Evolutionary conservation across 768 basidiomycete genomes (phyloP).

Genomic region (Leccinellum luteum): DNA sequence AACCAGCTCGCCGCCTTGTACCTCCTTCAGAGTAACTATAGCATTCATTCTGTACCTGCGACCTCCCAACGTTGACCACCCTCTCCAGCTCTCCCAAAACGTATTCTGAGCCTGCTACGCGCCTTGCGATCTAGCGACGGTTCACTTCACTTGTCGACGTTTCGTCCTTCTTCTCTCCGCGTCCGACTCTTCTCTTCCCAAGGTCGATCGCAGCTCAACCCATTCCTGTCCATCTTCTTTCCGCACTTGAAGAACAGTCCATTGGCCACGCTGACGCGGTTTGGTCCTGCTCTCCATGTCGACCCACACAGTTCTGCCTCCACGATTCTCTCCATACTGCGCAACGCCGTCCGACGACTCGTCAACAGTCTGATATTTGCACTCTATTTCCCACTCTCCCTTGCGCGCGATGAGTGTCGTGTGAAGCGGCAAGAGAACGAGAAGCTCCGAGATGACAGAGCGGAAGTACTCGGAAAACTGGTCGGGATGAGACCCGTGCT

Average conservation of each 20-base stretch:
- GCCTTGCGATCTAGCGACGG: slow-evolving; percentile 43
- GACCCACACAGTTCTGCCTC: slow-evolving; percentile 7
- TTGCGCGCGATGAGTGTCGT: slow-evolving; percentile 66
- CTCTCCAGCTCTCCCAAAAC: slow-evolving; percentile 26
- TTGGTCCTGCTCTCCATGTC: slow-evolving; percentile 7
- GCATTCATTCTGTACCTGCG: not conserved
- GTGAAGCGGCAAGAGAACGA: slow-evolving; percentile 59
- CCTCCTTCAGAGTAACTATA: slow-evolving; percentile 71
- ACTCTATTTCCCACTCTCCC: slow-evolving; percentile 52
- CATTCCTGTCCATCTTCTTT: slow-evolving; percentile 45
- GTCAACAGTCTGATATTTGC: slow-evolving; percentile 9
- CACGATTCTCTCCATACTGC: slow-evolving; percentile 8
- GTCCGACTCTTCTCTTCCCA: slow-evolving; percentile 45
- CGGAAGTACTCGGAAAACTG: slow-evolving; percentile 63
- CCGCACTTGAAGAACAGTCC: slow-evolving; percentile 52
- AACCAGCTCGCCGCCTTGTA: slow-evolving; percentile 54
- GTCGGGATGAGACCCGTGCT: slow-evolving; percentile 51
- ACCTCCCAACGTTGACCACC: slow-evolving; percentile 3
- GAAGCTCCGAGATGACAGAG: slow-evolving; percentile 62
- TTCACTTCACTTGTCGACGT: slow-evolving; percentile 44
- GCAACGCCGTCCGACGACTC: slow-evolving; percentile 8
- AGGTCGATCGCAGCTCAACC: slow-evolving; percentile 43
- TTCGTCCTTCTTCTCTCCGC: slow-evolving; percentile 48
- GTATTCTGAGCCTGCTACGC: slow-evolving; percentile 34
- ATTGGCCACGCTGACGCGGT: slow-evolving; percentile 21